phyloP scores from a whole-genome alignment of 495 filamentous ascomycete species.

The Lasiosphaeriaceae sp. region DNA sequence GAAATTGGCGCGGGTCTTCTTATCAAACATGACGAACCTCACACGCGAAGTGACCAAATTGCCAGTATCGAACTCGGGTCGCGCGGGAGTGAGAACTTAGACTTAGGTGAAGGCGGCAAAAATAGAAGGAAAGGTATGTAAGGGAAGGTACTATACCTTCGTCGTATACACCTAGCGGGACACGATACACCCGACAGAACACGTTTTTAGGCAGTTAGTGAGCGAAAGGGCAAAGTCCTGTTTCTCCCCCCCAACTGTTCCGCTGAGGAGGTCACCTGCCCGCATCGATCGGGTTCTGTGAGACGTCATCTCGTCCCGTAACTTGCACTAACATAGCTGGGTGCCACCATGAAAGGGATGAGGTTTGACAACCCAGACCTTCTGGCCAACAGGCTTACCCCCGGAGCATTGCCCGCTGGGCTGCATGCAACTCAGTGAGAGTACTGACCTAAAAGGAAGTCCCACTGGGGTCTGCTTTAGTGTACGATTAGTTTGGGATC shows the following conservation, averaged over 20 bases:
- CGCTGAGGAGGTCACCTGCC: not conserved
- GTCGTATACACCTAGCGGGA: not conserved
- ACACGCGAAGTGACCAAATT: too few relatives aligned
- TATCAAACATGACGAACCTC: not conserved
- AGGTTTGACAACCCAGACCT: not conserved
- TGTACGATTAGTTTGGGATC: too few relatives aligned
- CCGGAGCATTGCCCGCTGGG: too few relatives aligned
- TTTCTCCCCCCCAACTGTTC: not conserved
- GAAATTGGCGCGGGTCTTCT: not conserved
- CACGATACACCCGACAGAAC: not conserved
- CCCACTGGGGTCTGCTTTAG: too few relatives aligned
- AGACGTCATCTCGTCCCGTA: conserved; percentile 15
- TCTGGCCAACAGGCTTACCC: too few relatives aligned
- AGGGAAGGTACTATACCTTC: not conserved
- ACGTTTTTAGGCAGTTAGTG: not conserved
- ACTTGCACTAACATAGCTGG: not conserved
- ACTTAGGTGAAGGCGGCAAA: not conserved
- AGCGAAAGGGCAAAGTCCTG: not conserved
- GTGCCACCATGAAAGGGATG: not conserved
- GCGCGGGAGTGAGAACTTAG: not conserved
- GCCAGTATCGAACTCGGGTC: too few relatives aligned
- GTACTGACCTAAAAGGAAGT: too few relatives aligned
- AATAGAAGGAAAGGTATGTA: not conserved
- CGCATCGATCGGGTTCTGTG: conserved; percentile 12
- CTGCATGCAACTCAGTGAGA: too few relatives aligned